Conservation (phyloP, 2,329 filamentous ascomycete genomes). For the Kalmusia sp. region DNA sequence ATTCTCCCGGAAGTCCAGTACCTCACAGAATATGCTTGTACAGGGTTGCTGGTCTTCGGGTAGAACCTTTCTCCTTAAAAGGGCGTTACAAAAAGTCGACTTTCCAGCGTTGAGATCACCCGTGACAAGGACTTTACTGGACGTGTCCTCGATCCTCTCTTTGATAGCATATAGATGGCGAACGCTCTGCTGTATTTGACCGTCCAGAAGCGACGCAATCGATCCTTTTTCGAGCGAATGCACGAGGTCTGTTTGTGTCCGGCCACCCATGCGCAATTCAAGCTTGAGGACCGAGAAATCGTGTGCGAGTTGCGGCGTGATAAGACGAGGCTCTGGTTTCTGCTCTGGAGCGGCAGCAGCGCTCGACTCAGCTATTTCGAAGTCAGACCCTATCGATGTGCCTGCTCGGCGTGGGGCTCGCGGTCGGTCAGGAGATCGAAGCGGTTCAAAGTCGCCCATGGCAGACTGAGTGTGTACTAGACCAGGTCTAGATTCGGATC, state of each 20-base stretch:
- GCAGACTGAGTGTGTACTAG: slow-evolving; percentile 70
- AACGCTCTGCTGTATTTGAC: slow-evolving; percentile 92
- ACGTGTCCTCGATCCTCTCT: slow-evolving; percentile 95
- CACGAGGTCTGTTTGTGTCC: slow-evolving; percentile 88
- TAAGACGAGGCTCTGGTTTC: slow-evolving; percentile 76
- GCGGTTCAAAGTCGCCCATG: slow-evolving; percentile 56
- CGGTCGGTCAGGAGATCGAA: slow-evolving; percentile 54
- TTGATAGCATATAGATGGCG: slow-evolving; percentile 86
- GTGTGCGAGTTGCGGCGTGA: slow-evolving; percentile 90
- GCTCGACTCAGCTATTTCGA: slow-evolving; percentile 73
- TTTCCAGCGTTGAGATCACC: slow-evolving; percentile 97
- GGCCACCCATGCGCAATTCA: slow-evolving; percentile 85
- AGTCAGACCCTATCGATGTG: slow-evolving; percentile 69
- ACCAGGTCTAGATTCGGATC: slow-evolving; percentile 65
- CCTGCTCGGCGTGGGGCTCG: slow-evolving; percentile 70
- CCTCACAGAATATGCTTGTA: slow-evolving; percentile 98
- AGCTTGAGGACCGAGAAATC: slow-evolving; percentile 96
- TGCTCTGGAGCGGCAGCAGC: slow-evolving; percentile 68
- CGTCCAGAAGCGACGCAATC: slow-evolving; percentile 87
- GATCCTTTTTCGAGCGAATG: slow-evolving; percentile 93
- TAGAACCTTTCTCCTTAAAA: slow-evolving; percentile 87
- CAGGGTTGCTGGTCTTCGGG: slow-evolving; percentile 98
- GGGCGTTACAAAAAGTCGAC: slow-evolving; percentile 98
- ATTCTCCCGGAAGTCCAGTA: slow-evolving; percentile 91
- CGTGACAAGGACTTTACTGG: slow-evolving; percentile 95